Conservation (phyloP, 2,329 filamentous ascomycete species). For the Aplosporella prunicola region DNA sequence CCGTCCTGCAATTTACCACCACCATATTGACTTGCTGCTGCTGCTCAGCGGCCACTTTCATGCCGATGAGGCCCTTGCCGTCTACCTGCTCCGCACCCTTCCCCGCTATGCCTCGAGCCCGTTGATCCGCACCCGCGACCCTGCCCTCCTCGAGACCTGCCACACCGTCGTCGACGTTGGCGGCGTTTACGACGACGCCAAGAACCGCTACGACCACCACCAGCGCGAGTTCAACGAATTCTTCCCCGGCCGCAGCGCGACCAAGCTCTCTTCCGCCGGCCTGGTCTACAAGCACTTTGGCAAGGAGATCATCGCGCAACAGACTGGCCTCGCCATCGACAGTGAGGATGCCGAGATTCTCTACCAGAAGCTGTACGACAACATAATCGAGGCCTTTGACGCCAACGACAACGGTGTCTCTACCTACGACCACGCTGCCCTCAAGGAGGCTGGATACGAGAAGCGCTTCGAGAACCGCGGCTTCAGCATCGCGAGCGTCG, state of each 20-base stretch:
- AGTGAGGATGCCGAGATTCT: constrained; percentile 62
- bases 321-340: constrained; percentile 51
- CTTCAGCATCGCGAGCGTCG: constrained; percentile 76
- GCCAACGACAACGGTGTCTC: constrained; percentile 95
- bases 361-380: constrained; percentile 81
- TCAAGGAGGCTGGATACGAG: constrained; percentile 61
- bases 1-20: background rate
- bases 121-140: constrained; percentile 82
- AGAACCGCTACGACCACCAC: constrained; percentile 90
- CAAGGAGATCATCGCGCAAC: constrained; percentile 64
- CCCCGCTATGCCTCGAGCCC: constrained; percentile 65
- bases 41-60: constrained; percentile 75
- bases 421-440: constrained; percentile 61
- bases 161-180: constrained; percentile 98
- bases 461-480: constrained; percentile 77
- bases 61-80: constrained; percentile 92
- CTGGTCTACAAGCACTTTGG: constrained; percentile 96
- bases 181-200: constrained; percentile 72
- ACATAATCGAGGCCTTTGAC: constrained; percentile 92
- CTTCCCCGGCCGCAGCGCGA: constrained; percentile 65
- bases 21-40: background rate
- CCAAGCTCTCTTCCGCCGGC: constrained; percentile 88
- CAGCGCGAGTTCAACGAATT: constrained; percentile 81
- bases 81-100: constrained; percentile 87
- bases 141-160: constrained; percentile 65